phyloP scores from a whole-genome alignment of 345 rosid genomes.

The Lepidium aucheri region DNA sequence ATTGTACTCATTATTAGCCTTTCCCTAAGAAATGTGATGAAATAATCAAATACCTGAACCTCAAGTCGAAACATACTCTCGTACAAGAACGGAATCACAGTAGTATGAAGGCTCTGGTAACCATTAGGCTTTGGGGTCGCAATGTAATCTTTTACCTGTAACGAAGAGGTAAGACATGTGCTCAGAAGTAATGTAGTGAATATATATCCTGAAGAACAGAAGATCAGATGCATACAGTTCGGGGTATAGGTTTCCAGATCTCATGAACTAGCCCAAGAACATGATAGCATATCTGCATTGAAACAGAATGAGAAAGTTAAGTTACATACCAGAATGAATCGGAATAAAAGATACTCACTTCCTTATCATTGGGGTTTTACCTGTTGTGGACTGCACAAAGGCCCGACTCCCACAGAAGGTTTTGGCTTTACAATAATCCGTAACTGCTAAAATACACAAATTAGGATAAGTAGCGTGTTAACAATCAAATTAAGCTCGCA shows the following conservation, averaged over 20 bases:
- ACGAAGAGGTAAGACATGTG: constrained; percentile 13
- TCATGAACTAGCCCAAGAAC: constrained; percentile 93
- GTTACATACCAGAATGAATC: constrained; percentile 11
- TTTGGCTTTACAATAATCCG: constrained; percentile 89
- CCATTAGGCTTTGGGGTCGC: constrained; percentile 99
- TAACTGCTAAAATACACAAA: constrained; percentile 50
- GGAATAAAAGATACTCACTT: constrained; percentile 9
- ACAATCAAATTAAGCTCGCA: not conserved
- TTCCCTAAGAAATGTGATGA: not conserved
- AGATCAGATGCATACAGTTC: constrained; percentile 51
- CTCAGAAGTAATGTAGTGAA: not conserved
- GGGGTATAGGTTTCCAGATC: constrained; percentile 95
- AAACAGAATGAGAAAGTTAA: constrained; percentile 20
- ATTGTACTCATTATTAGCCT: not conserved
- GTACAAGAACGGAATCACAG: constrained; percentile 79
- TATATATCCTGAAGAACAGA: constrained; percentile 2
- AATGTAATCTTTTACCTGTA: constrained; percentile 93
- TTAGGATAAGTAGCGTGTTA: constrained; percentile 14
- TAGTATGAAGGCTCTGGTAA: constrained; percentile 95
- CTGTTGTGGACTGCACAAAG: constrained; percentile 88
- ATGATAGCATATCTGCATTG: constrained; percentile 92
- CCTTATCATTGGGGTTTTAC: constrained; percentile 33
- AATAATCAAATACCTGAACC: constrained; percentile 57
- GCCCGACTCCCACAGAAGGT: constrained; percentile 58
- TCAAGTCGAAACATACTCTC: constrained; percentile 88